These are phyloP conservation scores for Dothistroma septosporum DNA, from an alignment of 2,329 filamentous ascomycete species.

Conservation along the genomic window DNA sequence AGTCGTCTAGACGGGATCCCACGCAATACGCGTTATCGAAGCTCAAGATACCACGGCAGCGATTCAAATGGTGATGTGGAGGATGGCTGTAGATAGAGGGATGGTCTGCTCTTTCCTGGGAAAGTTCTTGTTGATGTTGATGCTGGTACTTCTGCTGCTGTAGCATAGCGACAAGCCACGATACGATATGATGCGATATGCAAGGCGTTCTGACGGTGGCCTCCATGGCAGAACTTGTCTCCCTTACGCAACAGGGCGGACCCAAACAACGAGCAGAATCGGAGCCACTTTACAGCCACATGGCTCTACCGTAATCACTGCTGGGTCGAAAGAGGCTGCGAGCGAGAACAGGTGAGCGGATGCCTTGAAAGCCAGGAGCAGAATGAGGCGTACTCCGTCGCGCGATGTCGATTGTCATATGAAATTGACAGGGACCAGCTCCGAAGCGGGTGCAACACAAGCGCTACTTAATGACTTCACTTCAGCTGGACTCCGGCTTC, in stretches of 20 bases:
- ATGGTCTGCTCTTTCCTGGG: background rate
- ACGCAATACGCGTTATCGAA: background rate
- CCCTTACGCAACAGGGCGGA: background rate
- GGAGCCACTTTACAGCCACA: no score
- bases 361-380: no score
- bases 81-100: background rate
- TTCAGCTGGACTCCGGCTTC: no score
- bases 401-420: no score
- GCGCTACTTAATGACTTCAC: no score
- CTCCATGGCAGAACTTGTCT: background rate
- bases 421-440: no score
- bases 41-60: background rate
- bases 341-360: no score
- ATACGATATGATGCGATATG: background rate
- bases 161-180: background rate
- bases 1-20: slow-evolving; percentile 11
- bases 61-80: background rate
- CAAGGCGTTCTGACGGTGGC: background rate
- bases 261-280: background rate
- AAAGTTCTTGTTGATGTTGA: background rate
- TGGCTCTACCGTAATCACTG: no score
- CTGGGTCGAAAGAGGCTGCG: no score
- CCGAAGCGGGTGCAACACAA: no score
- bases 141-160: background rate
- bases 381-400: no score